Conservation (phyloP, 805 yeast species). For the Teunomyces aglyptinius region DNA sequence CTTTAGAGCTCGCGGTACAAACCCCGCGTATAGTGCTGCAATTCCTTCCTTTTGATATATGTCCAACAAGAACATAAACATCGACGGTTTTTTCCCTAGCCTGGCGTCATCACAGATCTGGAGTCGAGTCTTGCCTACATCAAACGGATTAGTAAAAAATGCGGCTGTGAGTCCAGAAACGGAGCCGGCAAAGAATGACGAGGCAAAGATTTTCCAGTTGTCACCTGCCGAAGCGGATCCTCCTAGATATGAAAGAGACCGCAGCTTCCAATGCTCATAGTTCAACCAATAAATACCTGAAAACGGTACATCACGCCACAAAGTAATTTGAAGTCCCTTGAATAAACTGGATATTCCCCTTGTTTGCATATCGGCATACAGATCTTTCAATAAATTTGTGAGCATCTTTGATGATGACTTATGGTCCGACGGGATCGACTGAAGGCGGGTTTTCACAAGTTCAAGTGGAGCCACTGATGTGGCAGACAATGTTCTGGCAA, state of each 20-base stretch:
- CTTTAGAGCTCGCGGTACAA: constrained; percentile 81
- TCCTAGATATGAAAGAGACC: constrained; percentile 19
- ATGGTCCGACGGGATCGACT: constrained; percentile 69
- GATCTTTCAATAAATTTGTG: constrained; percentile 51
- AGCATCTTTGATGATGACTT: constrained; percentile 28
- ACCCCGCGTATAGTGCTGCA: constrained; percentile 82
- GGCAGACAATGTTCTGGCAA: constrained; percentile 82
- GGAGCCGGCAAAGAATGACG: constrained; percentile 79
- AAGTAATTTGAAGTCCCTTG: constrained; percentile 81
- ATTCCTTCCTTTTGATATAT: constrained; percentile 75
- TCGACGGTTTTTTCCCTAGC: constrained; percentile 29
- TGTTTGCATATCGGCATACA: constrained; percentile 46
- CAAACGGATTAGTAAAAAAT: constrained; percentile 87
- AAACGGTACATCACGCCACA: constrained; percentile 98
- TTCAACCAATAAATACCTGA: constrained; percentile 93
- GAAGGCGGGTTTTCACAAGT: constrained; percentile 81
- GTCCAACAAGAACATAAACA: constrained; percentile 63
- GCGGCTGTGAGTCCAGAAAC: constrained; percentile 86
- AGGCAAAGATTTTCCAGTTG: constrained; percentile 49
- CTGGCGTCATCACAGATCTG: constrained; percentile 52
- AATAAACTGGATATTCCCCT: constrained; percentile 69
- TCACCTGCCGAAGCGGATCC: constrained; percentile 15
- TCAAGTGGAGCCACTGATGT: constrained; percentile 86
- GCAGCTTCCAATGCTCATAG: constrained; percentile 54
- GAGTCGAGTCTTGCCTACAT: constrained; percentile 92